Evolutionary conservation across 139 green algal genomes (phyloP).

Genomic region (Coelastrella sp.): DNA sequence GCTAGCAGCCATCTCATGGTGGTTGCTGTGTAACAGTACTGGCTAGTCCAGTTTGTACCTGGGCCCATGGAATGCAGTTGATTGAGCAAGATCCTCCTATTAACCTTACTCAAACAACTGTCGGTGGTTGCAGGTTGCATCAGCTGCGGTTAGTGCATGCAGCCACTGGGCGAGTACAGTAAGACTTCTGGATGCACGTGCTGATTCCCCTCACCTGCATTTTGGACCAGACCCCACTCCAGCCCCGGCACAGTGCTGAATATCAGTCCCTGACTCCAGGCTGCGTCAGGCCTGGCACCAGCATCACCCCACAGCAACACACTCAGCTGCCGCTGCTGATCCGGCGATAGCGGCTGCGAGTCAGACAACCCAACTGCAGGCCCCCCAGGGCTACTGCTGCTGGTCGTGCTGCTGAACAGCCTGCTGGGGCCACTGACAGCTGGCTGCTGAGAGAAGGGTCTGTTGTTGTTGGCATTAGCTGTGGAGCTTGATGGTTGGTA

Average conservation of each 20-base stretch:
- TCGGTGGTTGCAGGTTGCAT: too few relatives aligned
- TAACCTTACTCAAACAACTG: too few relatives aligned
- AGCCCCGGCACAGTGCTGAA: slow-evolving; percentile 20
- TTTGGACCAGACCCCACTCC: slow-evolving; percentile 34
- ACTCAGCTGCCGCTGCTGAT: slow-evolving; percentile 28
- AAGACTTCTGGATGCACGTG: too few relatives aligned
- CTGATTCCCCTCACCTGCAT: background rate
- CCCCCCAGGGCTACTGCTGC: background rate
- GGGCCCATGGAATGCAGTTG: too few relatives aligned
- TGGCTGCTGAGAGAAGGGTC: background rate
- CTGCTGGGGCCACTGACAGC: background rate
- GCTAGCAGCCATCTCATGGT: too few relatives aligned
- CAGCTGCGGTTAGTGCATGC: too few relatives aligned
- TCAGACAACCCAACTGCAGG: background rate
- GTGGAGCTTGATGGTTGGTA: background rate
- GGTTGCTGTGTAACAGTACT: too few relatives aligned
- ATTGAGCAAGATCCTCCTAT: too few relatives aligned
- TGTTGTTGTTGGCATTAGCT: slow-evolving; percentile 5
- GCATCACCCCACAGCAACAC: slow-evolving; percentile 30
- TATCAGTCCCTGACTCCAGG: slow-evolving; percentile 31
- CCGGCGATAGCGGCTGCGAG: background rate
- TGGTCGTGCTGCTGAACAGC: slow-evolving; percentile 13
- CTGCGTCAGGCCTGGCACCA: background rate
- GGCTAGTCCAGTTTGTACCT: too few relatives aligned
- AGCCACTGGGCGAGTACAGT: too few relatives aligned